phyloP scores from a whole-genome alignment of 1,139 yeast genomes.

The Entelexis paramagnoliae region DNA sequence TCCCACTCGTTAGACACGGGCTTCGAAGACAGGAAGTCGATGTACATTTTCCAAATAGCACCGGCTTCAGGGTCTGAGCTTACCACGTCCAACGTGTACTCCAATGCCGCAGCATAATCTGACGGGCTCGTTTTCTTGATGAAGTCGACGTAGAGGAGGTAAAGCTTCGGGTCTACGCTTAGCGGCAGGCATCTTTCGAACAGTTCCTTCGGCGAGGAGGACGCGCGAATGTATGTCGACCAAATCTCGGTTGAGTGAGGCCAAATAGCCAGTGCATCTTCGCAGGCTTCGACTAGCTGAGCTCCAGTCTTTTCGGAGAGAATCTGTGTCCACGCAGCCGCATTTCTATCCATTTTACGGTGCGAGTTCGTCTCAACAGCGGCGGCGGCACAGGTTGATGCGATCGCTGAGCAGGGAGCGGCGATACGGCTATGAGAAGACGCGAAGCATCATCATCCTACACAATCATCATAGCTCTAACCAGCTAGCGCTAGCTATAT shows the following conservation, averaged over 20 bases:
- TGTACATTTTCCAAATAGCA: constrained; percentile 69
- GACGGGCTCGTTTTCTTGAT: constrained; percentile 63
- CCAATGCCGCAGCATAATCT: constrained; percentile 72
- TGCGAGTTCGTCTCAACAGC: neutral
- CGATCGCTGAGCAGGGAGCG: neutral
- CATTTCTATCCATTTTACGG: constrained; percentile 8
- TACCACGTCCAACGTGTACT: constrained; percentile 66
- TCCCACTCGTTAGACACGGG: constrained; percentile 79
- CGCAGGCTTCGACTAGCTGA: constrained; percentile 8
- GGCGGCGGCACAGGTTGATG: no score
- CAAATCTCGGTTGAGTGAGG: constrained; percentile 54
- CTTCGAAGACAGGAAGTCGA: constrained; percentile 70
- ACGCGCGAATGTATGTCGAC: constrained; percentile 62
- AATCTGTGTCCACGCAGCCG: constrained; percentile 13
- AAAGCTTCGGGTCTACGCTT: constrained; percentile 54
- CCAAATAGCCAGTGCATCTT: constrained; percentile 47
- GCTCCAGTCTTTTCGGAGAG: neutral
- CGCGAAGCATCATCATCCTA: no score
- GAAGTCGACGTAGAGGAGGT: constrained; percentile 66
- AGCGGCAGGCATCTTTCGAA: constrained; percentile 53
- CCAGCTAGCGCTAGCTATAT: no score
- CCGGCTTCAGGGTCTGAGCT: constrained; percentile 70
- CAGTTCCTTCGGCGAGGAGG: constrained; percentile 45
- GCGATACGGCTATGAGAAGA: constrained; percentile 6
- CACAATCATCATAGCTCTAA: no score